Conservation (phyloP, 768 basidiomycete genomes). For the Hypholoma fasciculare region DNA sequence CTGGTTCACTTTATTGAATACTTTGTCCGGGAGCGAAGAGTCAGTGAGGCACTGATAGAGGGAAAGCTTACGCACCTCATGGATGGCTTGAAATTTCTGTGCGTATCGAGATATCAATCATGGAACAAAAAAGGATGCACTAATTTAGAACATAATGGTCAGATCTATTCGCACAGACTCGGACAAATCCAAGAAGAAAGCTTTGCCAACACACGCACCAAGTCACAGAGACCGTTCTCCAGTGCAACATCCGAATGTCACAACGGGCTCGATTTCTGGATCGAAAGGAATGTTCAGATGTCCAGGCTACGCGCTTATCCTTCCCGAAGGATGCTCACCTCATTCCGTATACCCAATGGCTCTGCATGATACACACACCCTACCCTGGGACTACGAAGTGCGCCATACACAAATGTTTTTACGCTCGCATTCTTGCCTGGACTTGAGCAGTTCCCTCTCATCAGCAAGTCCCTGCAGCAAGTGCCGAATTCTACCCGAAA, state of each 20-base stretch:
- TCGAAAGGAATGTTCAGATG: neutral
- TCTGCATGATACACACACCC: conserved; percentile 16
- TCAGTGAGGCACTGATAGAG: neutral
- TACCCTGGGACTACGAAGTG: neutral
- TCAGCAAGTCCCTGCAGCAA: too few relatives aligned
- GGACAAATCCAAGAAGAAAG: too few relatives aligned
- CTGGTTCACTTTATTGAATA: neutral
- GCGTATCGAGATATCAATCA: neutral
- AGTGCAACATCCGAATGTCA: too few relatives aligned
- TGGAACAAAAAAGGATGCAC: too few relatives aligned
- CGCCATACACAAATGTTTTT: neutral
- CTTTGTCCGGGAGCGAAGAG: neutral
- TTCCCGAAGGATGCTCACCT: conserved; percentile 21
- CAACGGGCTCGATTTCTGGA: too few relatives aligned
- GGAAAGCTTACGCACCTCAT: neutral
- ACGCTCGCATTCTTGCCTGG: neutral
- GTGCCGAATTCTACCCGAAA: neutral
- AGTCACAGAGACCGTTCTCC: too few relatives aligned
- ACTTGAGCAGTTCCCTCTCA: neutral
- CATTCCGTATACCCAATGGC: conserved; percentile 23
- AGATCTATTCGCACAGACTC: too few relatives aligned
- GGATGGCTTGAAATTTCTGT: neutral
- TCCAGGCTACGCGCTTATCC: conserved; percentile 4
- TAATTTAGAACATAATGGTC: too few relatives aligned
- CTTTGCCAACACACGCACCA: neutral